Evolutionary conservation across 1,284 basidiomycete genomes (phyloP).

Genomic region (Fomitopsis pinicola): DNA sequence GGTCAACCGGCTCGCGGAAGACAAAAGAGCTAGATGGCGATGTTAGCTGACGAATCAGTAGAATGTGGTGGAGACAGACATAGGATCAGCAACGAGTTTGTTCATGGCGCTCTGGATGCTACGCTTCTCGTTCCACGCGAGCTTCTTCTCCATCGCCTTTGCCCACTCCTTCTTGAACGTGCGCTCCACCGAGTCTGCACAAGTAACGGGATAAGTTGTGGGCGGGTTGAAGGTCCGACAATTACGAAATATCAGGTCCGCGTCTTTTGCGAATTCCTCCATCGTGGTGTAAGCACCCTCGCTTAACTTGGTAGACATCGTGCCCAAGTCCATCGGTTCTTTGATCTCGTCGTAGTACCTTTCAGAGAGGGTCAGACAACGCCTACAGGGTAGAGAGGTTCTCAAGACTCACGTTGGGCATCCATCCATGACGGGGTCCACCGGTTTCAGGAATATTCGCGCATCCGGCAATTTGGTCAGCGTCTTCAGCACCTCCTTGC

Average conservation of each 20-base stretch:
- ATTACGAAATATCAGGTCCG: slow-evolving; percentile 85
- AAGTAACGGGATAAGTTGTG: slow-evolving; percentile 69
- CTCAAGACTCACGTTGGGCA: slow-evolving; percentile 75
- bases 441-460: slow-evolving; percentile 78
- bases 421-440: slow-evolving; percentile 80
- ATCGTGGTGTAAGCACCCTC: slow-evolving; percentile 69
- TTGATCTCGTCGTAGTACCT: slow-evolving; percentile 94
- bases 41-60: neutral
- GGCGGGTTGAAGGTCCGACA: slow-evolving; percentile 88
- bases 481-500: slow-evolving; percentile 65
- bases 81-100: slow-evolving; percentile 64
- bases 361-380: slow-evolving; percentile 7
- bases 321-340: slow-evolving; percentile 93
- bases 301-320: slow-evolving; percentile 73
- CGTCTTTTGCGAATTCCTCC: slow-evolving; percentile 80
- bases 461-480: slow-evolving; percentile 70
- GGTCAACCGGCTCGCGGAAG: slow-evolving; percentile 86
- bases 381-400: slow-evolving; percentile 86
- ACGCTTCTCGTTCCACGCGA: slow-evolving; percentile 81
- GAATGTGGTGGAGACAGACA: slow-evolving; percentile 42
- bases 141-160: slow-evolving; percentile 69
- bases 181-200: slow-evolving; percentile 73
- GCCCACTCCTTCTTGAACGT: slow-evolving; percentile 86
- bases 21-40: slow-evolving; percentile 53
- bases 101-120: slow-evolving; percentile 72